A percentile compares a stretch with the other conserved stretches of the same genome.
Conservation (phyloP, 352 stramenopile genomes). For the Globisporangium cederbergense region DNA sequence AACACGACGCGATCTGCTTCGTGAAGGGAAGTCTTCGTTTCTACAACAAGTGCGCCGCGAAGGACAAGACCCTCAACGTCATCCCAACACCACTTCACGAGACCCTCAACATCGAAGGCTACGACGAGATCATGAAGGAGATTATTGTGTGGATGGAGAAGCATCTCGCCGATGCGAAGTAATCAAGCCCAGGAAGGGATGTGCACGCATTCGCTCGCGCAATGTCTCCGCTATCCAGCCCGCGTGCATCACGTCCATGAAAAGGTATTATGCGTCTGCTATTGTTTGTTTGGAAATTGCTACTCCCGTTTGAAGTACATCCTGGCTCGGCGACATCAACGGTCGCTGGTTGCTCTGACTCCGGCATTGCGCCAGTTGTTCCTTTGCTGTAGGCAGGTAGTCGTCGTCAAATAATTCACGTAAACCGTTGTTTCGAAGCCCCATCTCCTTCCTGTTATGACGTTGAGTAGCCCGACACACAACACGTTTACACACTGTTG, state of each 20-base stretch:
- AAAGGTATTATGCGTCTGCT: conserved; percentile 8
- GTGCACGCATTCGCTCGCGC: no score
- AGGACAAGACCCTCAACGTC: conserved; percentile 49
- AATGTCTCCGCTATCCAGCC: no score
- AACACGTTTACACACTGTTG: not conserved
- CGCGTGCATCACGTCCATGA: not conserved
- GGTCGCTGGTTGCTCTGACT: conserved; percentile 7
- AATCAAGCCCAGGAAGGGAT: conserved; percentile 1
- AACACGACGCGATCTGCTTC: conserved; percentile 36
- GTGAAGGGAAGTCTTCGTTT: conserved; percentile 33
- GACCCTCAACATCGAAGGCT: conserved; percentile 34
- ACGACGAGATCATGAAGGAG: conserved; percentile 27
- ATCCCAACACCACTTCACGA: conserved; percentile 35
- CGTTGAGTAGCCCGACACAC: not conserved
- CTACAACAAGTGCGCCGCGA: conserved; percentile 26
- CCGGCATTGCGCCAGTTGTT: conserved; percentile 47
- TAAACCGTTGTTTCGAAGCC: conserved; percentile 20
- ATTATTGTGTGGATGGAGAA: conserved; percentile 36
- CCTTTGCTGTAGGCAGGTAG: conserved; percentile 50
- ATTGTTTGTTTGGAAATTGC: conserved; percentile 9
- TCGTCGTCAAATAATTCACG: conserved; percentile 58
- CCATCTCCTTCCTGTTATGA: not conserved
- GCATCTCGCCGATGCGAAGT: not conserved
- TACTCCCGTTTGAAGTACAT: not conserved
- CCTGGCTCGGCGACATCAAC: not conserved